phyloP scores from a whole-genome alignment of 768 basidiomycete species.

The Amanita pallidorosea region DNA sequence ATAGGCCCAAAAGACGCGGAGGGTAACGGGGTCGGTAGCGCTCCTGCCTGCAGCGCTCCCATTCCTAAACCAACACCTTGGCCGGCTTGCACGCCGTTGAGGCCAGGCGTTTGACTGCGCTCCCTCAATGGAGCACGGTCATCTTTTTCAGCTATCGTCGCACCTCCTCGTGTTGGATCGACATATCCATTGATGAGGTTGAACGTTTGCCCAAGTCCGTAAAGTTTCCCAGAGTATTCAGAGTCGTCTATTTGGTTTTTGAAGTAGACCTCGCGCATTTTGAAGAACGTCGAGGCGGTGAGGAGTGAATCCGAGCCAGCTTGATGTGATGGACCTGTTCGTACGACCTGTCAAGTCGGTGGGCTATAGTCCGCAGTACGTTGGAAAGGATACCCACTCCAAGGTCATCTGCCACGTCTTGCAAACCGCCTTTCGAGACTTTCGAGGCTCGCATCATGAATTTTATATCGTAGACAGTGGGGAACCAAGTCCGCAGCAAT shows the following conservation, averaged over 20 bases:
- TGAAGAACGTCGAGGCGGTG: slow-evolving; percentile 92
- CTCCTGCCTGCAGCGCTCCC: slow-evolving; percentile 27
- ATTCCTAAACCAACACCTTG: slow-evolving; percentile 41
- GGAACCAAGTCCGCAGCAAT: slow-evolving; percentile 85
- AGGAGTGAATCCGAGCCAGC: slow-evolving; percentile 96
- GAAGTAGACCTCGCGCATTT: slow-evolving; percentile 90
- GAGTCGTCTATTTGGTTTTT: slow-evolving; percentile 76
- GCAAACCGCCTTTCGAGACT: slow-evolving; percentile 78
- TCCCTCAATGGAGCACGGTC: slow-evolving; percentile 46
- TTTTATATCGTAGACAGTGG: slow-evolving; percentile 95
- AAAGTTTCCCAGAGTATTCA: slow-evolving; percentile 76
- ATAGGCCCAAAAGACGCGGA: slow-evolving; percentile 51
- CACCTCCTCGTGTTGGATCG: slow-evolving; percentile 57
- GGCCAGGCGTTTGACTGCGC: slow-evolving; percentile 50
- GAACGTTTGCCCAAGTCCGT: slow-evolving; percentile 77
- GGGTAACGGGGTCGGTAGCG: slow-evolving; percentile 33
- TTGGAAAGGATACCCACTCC: slow-evolving; percentile 39
- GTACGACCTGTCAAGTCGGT: slow-evolving; percentile 51
- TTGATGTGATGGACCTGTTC: slow-evolving; percentile 88
- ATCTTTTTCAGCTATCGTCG: slow-evolving; percentile 76
- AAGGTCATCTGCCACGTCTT: slow-evolving; percentile 93
- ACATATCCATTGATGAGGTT: slow-evolving; percentile 53
- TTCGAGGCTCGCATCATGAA: slow-evolving; percentile 88
- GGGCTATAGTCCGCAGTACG: slow-evolving; percentile 5
- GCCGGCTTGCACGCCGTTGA: slow-evolving; percentile 22